phyloP scores from a whole-genome alignment of 202 grass and related monocot genomes.

The Cymbopogon flexuosus region DNA sequence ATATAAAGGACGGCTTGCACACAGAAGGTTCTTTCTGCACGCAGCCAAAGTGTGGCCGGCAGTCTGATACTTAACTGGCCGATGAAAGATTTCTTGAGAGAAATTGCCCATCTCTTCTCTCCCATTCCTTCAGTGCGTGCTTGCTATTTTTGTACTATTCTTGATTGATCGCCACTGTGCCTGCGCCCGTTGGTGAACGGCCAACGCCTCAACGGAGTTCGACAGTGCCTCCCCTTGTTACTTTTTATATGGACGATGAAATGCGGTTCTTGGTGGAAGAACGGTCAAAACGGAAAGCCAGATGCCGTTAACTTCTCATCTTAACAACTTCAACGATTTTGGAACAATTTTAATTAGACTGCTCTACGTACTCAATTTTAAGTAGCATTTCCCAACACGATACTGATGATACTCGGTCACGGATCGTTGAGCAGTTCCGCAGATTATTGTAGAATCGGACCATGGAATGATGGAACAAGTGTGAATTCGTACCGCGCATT shows the following conservation, averaged over 20 bases:
- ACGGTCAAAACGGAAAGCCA: neutral
- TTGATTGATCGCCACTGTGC: neutral
- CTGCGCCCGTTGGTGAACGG: neutral
- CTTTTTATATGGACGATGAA: neutral
- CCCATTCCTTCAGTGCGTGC: neutral
- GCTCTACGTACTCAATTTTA: no score
- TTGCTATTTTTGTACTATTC: neutral
- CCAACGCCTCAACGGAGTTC: neutral
- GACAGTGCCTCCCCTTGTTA: neutral
- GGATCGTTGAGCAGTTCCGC: no score
- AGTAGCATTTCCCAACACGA: no score
- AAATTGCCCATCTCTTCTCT: neutral
- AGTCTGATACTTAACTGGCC: conserved; percentile 12
- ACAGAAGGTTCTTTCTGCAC: neutral
- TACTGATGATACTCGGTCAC: no score
- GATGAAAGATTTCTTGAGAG: neutral
- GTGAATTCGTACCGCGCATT: no score
- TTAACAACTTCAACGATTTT: neutral
- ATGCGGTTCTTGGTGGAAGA: neutral
- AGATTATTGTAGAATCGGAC: no score
- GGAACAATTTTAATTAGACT: neutral
- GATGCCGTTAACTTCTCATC: neutral
- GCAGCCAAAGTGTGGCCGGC: conserved; percentile 24
- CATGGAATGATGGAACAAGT: no score
- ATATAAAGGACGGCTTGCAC: neutral